Evolutionary conservation across 2,329 filamentous ascomycete species (phyloP), one percentile per base, ranked within the genome.

Genomic region (Coniella lustricola): DNA sequence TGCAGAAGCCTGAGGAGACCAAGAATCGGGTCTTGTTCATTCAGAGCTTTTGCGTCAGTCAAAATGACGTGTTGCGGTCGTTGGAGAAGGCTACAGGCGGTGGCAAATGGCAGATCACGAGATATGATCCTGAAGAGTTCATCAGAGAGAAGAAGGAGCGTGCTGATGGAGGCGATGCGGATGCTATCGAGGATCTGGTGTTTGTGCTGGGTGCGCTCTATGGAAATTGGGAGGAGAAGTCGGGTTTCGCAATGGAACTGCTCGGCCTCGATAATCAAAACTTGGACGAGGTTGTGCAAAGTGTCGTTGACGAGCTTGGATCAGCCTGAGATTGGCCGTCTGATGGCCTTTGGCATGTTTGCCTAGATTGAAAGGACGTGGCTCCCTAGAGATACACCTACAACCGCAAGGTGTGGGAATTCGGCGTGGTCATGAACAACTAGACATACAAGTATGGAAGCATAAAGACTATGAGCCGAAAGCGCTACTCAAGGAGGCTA

Each of bases 151-250:
- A 68, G 42, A 69, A 67, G 57, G 54, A 52, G 7, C 60, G 60
- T 48, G 65, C 64, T n/a, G 64, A 71, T 13, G 60, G 56, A 0
- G 72, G 65, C 0, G 61, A 72, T 29, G 54, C 51, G 14, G 60
- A 60, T 1, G 67, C 69, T 0, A 58, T 71, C 29, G 70, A 75
- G 57, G 67, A 74, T 38, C 62, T 76, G 52, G 73, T 76, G 2
- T 76, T 73, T 53, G 73, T 71, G 31, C 58, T 76, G 1, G 72
- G 73, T 1, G 65, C 68, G 0, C 51, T 75, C 1, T 67, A 75
- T 38, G 72, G 72, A 0, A 68, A 76, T 48, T 76, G 73, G 73
- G 72, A 70, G 14, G 57, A 56, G 46, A 64, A 65, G 32, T 61
- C 67, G 2, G 70, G 63, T 1, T 75, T 72, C 49, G 66, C 71